Percentiles rank a stretch among this genome's conserved stretches.
These are phyloP conservation scores for Hypoxylon trugodes DNA, from an alignment of 495 filamentous ascomycete genomes.

Conservation along the genomic window DNA sequence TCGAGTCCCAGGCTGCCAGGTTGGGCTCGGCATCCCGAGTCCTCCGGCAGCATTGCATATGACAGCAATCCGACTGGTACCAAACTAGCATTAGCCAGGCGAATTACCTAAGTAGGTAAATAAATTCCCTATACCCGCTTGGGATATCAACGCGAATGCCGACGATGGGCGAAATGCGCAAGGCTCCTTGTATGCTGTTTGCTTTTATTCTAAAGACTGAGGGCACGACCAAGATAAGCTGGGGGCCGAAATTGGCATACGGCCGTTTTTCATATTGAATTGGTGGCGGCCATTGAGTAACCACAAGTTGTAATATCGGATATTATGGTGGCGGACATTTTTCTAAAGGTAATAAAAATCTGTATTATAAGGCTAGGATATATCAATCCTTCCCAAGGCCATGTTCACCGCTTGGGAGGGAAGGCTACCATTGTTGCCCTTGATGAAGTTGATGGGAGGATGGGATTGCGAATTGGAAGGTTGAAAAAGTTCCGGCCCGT, in stretches of 20 bases:
- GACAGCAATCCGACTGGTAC: constrained; percentile 3
- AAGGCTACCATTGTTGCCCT: neutral
- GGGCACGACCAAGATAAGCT: too few relatives aligned
- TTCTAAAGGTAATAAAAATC: neutral
- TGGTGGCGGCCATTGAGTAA: neutral
- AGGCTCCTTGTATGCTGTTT: constrained; percentile 1
- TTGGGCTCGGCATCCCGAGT: constrained; percentile 33
- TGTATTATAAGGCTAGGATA: neutral
- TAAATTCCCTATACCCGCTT: constrained; percentile 4
- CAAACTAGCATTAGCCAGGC: too few relatives aligned
- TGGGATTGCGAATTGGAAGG: neutral
- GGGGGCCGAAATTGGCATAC: constrained; percentile 13
- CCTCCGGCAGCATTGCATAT: constrained; percentile 12
- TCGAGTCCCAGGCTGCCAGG: constrained; percentile 1
- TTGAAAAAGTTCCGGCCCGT: constrained; percentile 5
- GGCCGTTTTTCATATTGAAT: constrained; percentile 10
- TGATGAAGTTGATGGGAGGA: neutral
- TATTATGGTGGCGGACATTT: constrained; percentile 3
- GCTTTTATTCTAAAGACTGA: neutral
- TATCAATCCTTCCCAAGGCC: neutral
- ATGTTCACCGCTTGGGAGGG: neutral
- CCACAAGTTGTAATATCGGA: neutral
- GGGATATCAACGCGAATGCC: constrained; percentile 17
- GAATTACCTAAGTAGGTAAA: neutral
- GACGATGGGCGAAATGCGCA: constrained; percentile 9